phyloP scores from a whole-genome alignment of 352 stramenopile species.

The Phytophthora idaei region DNA sequence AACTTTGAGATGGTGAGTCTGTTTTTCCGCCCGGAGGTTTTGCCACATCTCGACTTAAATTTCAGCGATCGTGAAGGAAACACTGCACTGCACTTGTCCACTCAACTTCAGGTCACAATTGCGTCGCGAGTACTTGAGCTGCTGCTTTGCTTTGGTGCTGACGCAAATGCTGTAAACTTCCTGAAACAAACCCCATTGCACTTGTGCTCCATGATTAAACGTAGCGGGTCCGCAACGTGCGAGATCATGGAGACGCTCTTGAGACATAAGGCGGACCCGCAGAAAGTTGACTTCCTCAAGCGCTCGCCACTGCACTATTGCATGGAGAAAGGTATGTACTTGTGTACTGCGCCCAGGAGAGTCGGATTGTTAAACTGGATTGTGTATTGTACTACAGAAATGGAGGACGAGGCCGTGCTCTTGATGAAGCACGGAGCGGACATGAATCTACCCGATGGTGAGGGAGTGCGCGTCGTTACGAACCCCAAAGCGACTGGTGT shows the following conservation, averaged over 20 bases:
- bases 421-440: conserved; percentile 72
- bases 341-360: not conserved
- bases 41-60: conserved; percentile 70
- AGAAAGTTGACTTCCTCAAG: conserved; percentile 71
- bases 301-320: conserved; percentile 78
- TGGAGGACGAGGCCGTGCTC: conserved; percentile 60
- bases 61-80: conserved; percentile 74
- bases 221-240: conserved; percentile 40
- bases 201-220: conserved; percentile 73
- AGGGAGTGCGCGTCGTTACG: conserved; percentile 60
- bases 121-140: conserved; percentile 73
- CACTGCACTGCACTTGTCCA: conserved; percentile 67
- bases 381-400: conserved; percentile 37
- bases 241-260: conserved; percentile 72
- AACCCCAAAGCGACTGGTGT: conserved; percentile 67
- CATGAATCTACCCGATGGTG: conserved; percentile 71
- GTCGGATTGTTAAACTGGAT: not conserved
- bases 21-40: conserved; percentile 79
- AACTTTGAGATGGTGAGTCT: conserved; percentile 71
- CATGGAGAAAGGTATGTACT: conserved; percentile 65
- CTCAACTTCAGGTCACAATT: conserved; percentile 63
- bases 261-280: conserved; percentile 57
- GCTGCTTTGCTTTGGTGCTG: conserved; percentile 69
- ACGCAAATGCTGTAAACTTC: conserved; percentile 66
- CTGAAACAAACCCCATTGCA: conserved; percentile 80